Evolutionary conservation across 331 rosid genomes (phyloP), one percentile per base, ranked within the genome.

Genomic region (Ulmus americana): DNA sequence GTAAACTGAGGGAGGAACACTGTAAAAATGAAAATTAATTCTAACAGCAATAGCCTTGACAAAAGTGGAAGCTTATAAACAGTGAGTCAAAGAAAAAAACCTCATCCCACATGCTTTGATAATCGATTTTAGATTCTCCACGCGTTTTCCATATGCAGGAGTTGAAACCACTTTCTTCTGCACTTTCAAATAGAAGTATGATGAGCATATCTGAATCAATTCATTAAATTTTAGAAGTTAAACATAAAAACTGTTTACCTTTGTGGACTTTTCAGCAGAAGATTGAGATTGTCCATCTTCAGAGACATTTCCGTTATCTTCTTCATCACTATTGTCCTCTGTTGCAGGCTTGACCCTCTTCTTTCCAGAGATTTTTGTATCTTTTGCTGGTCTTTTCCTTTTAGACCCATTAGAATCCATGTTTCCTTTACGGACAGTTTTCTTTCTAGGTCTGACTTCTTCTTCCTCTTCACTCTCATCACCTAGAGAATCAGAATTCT

Each of bases 81-180:
- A n/a, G 74, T 20, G 47, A 75, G 47, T 52, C 59, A 48, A 66
- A 66, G 54, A 64, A 61, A 72, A 55, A 72, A 61, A 87, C 99
- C 99, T 79, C 99, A 94, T 85, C 66, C 99, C 99, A 74, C 97
- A 89, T 9, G 90, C 86, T 84, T 94, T 94, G 79, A 94, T 89
- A 69, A 94, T 84, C 52, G 99, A 87, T 77, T 88, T 87, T 69
- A 94, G 77, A 68, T 76, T 75, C 83, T 94, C 99, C 82, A 94
- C 99, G 3, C 64, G 95, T 82, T 87, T 94, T 22, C 97, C 91
- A 70, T 89, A 82, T 53, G 75, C 87, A 50, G 94, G 77, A 69
- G 90, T 69, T 79, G 95, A 77, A 72, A 79, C 88, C 76, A 82
- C 95, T 67, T 90, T 89, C 87, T 85, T 88, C 95, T 85, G 85